These are phyloP conservation scores for Teunomyces cretensis DNA, from an alignment of 805 yeast genomes.

Conservation along the genomic window DNA sequence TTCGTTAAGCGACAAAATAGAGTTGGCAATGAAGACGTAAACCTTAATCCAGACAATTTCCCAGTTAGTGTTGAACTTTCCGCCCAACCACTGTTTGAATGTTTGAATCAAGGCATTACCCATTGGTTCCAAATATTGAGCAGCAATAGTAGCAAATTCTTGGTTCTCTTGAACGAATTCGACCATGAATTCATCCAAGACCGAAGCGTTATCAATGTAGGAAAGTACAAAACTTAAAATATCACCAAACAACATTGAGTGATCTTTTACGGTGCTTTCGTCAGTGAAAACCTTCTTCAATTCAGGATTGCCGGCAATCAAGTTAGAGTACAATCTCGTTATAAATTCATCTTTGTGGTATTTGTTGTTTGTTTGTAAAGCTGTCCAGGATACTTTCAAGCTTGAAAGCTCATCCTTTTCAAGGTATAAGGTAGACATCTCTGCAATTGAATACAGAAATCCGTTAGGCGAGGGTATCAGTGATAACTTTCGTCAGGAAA, in stretches of 20 bases:
- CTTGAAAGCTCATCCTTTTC: conserved; percentile 15
- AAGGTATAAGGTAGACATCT: conserved; percentile 2
- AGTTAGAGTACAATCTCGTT: conserved; percentile 31
- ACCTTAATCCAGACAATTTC: conserved; percentile 42
- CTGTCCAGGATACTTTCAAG: conserved; percentile 35
- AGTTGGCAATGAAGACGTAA: conserved; percentile 40
- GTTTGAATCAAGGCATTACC: conserved; percentile 40
- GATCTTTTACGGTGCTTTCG: conserved; percentile 24
- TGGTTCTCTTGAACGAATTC: conserved; percentile 34
- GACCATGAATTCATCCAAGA: conserved; percentile 33
- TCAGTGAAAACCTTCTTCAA: conserved; percentile 26
- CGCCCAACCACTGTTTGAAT: conserved; percentile 36
- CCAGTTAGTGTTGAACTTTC: conserved; percentile 27
- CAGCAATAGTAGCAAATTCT: conserved; percentile 21
- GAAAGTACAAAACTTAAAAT: conserved; percentile 31
- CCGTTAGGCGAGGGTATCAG: too few species aligned
- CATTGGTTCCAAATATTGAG: conserved; percentile 40
- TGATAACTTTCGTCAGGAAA: not conserved
- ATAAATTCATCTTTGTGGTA: conserved; percentile 31
- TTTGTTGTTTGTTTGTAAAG: conserved; percentile 26
- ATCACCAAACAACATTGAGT: conserved; percentile 36
- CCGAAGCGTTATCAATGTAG: conserved; percentile 26
- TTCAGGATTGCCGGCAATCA: conserved; percentile 30
- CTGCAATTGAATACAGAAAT: not conserved
- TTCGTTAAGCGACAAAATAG: conserved; percentile 27